Evolutionary conservation across 768 basidiomycete species (phyloP).

Genomic region (Phylloporus sp.): DNA sequence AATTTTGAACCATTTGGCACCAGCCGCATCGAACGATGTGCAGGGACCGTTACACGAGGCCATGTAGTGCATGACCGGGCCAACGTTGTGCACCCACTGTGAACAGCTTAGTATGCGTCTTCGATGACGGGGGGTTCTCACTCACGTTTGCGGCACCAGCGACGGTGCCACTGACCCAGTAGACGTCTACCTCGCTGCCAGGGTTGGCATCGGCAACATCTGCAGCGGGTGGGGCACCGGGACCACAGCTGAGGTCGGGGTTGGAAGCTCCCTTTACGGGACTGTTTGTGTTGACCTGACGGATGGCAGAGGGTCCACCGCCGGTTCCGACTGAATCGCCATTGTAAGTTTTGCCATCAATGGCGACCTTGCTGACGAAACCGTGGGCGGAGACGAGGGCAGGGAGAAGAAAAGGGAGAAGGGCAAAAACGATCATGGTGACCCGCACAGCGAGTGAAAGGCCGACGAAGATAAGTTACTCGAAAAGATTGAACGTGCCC

Average conservation of each 20-base stretch:
- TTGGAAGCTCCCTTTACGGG: constrained; percentile 56
- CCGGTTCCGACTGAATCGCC: constrained; percentile 29
- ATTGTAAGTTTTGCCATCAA: constrained; percentile 26
- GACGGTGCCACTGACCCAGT: constrained; percentile 45
- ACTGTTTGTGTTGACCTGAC: constrained; percentile 37
- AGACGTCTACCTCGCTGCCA: constrained; percentile 47
- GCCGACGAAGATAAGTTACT: not conserved
- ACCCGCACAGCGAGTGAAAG: constrained; percentile 24
- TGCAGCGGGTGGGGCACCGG: constrained; percentile 42
- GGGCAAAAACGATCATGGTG: constrained; percentile 13
- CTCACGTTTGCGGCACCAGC: constrained; percentile 31
- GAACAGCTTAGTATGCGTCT: not conserved
- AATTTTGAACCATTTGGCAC: constrained; percentile 72
- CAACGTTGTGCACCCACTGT: constrained; percentile 52
- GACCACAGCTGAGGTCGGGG: constrained; percentile 54
- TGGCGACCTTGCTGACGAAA: constrained; percentile 22
- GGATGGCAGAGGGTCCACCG: constrained; percentile 38
- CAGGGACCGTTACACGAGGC: constrained; percentile 55
- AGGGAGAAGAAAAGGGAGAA: constrained; percentile 20
- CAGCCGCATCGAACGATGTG: constrained; percentile 46
- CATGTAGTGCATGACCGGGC: constrained; percentile 72
- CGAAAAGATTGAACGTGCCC: constrained; percentile 1
- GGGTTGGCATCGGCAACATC: constrained; percentile 51
- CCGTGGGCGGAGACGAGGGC: constrained; percentile 28
- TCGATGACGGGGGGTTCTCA: not conserved